phyloP scores from a whole-genome alignment of 257 asterid species.

The Striga asiatica region DNA sequence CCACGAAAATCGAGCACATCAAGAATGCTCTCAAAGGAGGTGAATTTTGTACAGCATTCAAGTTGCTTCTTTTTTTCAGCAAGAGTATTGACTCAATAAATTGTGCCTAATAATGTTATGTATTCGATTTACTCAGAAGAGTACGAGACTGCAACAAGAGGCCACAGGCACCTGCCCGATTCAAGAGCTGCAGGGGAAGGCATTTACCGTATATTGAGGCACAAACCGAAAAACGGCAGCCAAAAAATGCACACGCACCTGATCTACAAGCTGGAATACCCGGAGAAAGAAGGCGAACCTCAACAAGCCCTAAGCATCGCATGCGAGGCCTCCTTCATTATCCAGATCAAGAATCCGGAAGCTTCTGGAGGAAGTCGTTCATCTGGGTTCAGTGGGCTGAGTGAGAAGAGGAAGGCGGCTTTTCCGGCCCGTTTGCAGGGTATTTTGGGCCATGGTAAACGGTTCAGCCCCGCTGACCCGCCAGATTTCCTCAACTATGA shows the following conservation, averaged over 20 bases:
- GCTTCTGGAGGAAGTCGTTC: background rate
- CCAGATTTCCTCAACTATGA: constrained; percentile 66
- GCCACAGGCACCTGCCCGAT: constrained; percentile 25
- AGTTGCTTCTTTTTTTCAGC: too few species aligned
- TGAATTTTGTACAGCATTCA: background rate
- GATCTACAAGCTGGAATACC: constrained; percentile 61
- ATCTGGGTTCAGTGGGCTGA: constrained; percentile 27
- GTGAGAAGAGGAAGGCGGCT: constrained; percentile 41
- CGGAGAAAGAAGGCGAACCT: constrained; percentile 28
- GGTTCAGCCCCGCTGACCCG: constrained; percentile 50
- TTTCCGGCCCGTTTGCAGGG: constrained; percentile 60
- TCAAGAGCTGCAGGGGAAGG: constrained; percentile 44
- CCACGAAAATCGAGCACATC: constrained; percentile 20
- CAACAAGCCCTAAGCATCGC: constrained; percentile 51
- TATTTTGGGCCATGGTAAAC: constrained; percentile 27
- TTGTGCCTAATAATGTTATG: background rate
- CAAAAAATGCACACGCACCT: constrained; percentile 46
- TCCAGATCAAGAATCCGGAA: constrained; percentile 59
- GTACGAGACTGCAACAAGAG: constrained; percentile 32
- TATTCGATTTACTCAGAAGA: constrained; percentile 13
- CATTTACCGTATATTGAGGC: constrained; percentile 43
- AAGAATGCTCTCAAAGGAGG: constrained; percentile 32
- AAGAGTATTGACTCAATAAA: too few species aligned
- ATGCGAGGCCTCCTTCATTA: constrained; percentile 47
- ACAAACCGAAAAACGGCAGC: constrained; percentile 21